Base-by-base conservation (phyloP, 2,329 filamentous ascomycete species). In the Alternaria solani region DNA sequence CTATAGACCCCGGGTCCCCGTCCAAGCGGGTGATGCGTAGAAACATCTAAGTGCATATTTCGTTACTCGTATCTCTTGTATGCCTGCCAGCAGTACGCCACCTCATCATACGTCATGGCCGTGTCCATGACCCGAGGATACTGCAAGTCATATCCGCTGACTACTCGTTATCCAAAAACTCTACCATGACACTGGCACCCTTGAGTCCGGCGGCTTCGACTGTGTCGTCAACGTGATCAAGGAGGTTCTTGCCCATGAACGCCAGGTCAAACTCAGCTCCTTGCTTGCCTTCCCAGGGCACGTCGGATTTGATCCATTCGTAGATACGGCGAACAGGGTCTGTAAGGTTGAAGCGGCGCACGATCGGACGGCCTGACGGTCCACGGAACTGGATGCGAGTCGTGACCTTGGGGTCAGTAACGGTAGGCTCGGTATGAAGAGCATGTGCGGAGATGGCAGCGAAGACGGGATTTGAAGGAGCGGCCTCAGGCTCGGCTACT, bases 101-200 rank as follows among this genome's bases (percentile, higher is more conserved):
- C 20, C 18, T 32, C 46, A 4, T 36, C 20, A 23, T 49, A 3
- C 30, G 5, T 18, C 20, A 5, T 39, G 36, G 36, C n/a, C 36
- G 36, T 18, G 7, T 18, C 36, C 18, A 39, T n/a, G n/a, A 39
- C n/a, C 36, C 7, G 8, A 8, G 36, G 36, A 20, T 39, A 20
- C n/a, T n/a, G n/a, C n/a, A 20, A 20, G 36, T 39, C 36, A 39
- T 2, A 20, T 39, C 5, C n/a, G 9, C n/a, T 14, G 30, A 36
- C 36, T 63, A 65, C 38, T 65, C 62, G n/a, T 43, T 55, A n/a
- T 77, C 75, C 11, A 74, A 59, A 73, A 93, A 96, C 78, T 97
- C 95, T 68, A 99, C 90, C 92, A 97, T 97, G 7, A 99, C 90
- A 0, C 93, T 97, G 4, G 91, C 93, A 74, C 96, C 94, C 83